Evolutionary conservation across 2,329 filamentous ascomycete species (phyloP), one percentile per base, ranked within the genome.

Genomic region (Monosporascus sp.): DNA sequence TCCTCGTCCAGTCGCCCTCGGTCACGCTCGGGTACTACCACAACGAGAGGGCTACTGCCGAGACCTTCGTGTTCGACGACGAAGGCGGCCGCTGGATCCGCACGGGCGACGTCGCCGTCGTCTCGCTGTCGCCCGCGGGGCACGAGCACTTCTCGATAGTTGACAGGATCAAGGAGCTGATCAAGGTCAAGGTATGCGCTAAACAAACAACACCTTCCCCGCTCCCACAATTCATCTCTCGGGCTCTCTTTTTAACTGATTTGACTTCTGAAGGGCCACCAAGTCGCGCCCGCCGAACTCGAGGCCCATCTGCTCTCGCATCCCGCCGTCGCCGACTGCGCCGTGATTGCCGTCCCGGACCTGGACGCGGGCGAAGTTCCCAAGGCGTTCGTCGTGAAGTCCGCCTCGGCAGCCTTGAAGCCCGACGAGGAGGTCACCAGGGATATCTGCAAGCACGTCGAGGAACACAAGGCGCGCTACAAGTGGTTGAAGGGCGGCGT

Each of bases 11-110:
- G 66, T 83, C 83, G 0, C 91, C 90, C 0, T 85, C 85, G 1
- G 82, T 95, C 1, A 84, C 88, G 0, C 71, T 96, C 0, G 92
- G 92, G 1, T 97, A 97, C 61, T 73, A 96, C 50, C 88, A 95
- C 72, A 96, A 96, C 64, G 84, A 88, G 45, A 86, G 88, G 63
- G 90, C 92, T 3, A 95, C 85, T 20, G 77, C 80, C 49, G 90
- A 95, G 66, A 94, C 91, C 0, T 97, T 90, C 63, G 65, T 85
- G 0, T 73, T 72, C 56, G 77, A 85, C 49, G 76, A 84, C 1
- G 85, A 91, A 58, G 84, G 84, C 9, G 84, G 84, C 9, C 72
- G 84, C 57, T 94, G 90, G 83, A 83, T 96, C 78, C 82, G 81
- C 41, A 96, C 92, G 0, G 92, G 92, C 6, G 92, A 97, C 62